Conservation (phyloP, 305 asterid species). For the Fraxinus albicans region DNA sequence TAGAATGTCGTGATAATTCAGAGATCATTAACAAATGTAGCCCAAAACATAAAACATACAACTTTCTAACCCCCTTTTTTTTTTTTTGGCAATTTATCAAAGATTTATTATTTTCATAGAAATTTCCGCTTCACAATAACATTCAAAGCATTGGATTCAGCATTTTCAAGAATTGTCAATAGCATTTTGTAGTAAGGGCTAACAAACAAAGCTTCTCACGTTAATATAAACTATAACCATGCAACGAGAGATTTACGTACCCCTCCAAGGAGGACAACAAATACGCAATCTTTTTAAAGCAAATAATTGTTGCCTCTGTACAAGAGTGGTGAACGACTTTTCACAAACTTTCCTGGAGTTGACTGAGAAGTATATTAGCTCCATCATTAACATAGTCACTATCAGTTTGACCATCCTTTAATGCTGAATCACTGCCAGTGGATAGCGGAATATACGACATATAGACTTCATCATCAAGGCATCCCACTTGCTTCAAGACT, state of each 20-base stretch:
- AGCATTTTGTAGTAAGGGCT: background rate
- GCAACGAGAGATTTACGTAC: background rate
- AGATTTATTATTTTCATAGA: background rate
- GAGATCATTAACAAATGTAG: background rate
- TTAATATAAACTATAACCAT: background rate
- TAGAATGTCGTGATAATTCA: background rate
- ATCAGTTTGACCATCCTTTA: slow-evolving; percentile 25
- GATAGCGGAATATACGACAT: slow-evolving; percentile 41
- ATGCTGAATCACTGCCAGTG: slow-evolving; percentile 10
- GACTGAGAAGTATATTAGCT: slow-evolving; percentile 38
- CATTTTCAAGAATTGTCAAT: background rate
- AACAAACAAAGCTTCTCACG: background rate
- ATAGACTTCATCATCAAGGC: slow-evolving; percentile 53
- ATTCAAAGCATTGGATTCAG: background rate
- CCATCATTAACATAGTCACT: slow-evolving; percentile 36
- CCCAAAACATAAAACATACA: background rate
- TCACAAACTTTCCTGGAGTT: slow-evolving; percentile 63
- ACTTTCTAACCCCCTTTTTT: background rate
- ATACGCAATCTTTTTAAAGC: background rate
- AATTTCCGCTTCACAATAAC: background rate
- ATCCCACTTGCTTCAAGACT: slow-evolving; percentile 52
- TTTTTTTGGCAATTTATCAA: background rate
- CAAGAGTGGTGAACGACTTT: slow-evolving; percentile 12
- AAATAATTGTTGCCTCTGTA: background rate
- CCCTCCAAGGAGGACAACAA: background rate